Evolutionary conservation across 768 basidiomycete species (phyloP), one percentile per base, ranked within the genome.

Genomic region (Pholiota microspora): DNA sequence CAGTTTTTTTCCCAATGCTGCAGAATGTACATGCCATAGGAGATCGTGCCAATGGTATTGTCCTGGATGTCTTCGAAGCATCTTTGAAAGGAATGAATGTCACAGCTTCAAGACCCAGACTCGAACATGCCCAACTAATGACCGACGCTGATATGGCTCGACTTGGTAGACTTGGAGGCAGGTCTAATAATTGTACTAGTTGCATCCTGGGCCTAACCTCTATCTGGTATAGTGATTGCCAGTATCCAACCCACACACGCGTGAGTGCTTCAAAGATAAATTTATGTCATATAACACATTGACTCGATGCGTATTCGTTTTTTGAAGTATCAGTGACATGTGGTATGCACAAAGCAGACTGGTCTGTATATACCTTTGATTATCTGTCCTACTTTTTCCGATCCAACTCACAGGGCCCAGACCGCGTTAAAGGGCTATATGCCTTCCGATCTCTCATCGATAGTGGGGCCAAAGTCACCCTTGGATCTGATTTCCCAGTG

Each of bases 91-190:
- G 80, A 23, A 75, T 74, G 38, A 81, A 88, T 59, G 82, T 88
- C 7, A 77, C 81, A 24, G 82, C 84, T 23, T 71, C 84, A 44
- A 77, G 93, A 36, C 87, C 92, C 45, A 82, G 94, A 23, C 78
- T 96, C 10, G 94, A 98, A 67, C 94, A 98, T 69, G 92, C 92
- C 7, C 94, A 97, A 68, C 85, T 97, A 62, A 78, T 96, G 69
- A 85, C 81, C 2, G 73, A 77, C n/a, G 74, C 72, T 2, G 94
- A 96, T 66, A 84, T 96, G 76, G 71, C 70, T 24, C 81, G 92
- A 13, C 77, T 94, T 13, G 92, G 88, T 16, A 81, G 76, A 58
- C 81, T 95, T 7, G 94, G 92, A 53, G 86, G 93, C 91, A 63
- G 60, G 81, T 29, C 47, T 21, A 51, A 27, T 2, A 25, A 24